Percentiles rank a stretch among this genome's conserved stretches.
Conservation (phyloP, 176 grass and related monocot species). For the Elymus sibiricus region DNA sequence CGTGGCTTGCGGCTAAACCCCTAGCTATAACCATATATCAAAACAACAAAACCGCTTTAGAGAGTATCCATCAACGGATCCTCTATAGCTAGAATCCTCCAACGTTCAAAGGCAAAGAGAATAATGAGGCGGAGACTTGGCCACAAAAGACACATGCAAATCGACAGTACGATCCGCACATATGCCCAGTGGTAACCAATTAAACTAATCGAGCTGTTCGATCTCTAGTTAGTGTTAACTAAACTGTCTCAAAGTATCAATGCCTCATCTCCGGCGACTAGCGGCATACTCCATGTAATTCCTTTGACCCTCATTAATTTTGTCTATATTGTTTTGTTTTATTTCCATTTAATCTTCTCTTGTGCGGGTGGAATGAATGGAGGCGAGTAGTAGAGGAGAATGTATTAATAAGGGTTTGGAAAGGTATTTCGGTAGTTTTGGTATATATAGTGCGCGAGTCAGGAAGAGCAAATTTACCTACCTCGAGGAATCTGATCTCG, state of each 20-base stretch:
- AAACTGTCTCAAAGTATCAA: neutral
- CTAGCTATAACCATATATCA: too few species aligned
- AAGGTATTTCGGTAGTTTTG: neutral
- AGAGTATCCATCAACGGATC: too few species aligned
- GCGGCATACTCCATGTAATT: neutral
- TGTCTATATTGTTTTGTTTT: neutral
- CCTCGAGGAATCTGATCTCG: conserved; percentile 56
- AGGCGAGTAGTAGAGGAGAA: neutral
- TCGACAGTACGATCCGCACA: conserved; percentile 39
- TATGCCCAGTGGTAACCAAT: conserved; percentile 23
- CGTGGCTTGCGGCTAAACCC: too few species aligned
- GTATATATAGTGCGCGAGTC: neutral
- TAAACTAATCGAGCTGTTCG: neutral
- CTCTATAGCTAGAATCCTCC: too few species aligned
- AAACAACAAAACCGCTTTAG: too few species aligned
- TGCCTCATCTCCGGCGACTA: neutral
- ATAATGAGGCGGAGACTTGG: conserved; percentile 25
- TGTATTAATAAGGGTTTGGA: neutral
- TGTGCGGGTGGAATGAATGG: neutral
- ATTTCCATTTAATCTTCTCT: neutral
- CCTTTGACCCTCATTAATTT: neutral
- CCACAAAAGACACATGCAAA: conserved; percentile 29
- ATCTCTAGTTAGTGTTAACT: neutral
- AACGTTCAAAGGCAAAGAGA: too few species aligned
- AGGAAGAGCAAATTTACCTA: neutral